Conservation (phyloP, 2,329 filamentous ascomycete genomes). For the Claviceps maximensis region DNA sequence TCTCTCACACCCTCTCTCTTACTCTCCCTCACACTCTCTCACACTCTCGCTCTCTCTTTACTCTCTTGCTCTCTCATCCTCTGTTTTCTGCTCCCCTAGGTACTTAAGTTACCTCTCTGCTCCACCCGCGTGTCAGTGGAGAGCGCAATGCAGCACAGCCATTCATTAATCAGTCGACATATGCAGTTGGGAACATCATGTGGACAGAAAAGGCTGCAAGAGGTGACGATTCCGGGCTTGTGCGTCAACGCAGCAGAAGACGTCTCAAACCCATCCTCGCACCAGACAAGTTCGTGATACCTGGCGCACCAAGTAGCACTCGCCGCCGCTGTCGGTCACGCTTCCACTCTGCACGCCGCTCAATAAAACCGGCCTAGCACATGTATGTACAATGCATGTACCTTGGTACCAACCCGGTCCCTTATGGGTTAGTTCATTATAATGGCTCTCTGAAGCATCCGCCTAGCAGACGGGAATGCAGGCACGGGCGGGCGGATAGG, state of each 20-base stretch:
- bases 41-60: too few relatives aligned
- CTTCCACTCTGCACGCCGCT: background rate
- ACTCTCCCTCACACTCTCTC: too few relatives aligned
- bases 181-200: background rate
- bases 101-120: too few relatives aligned
- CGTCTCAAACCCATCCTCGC: background rate
- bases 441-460: background rate
- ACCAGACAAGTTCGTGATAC: background rate
- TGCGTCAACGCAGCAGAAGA: background rate
- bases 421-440: too few relatives aligned
- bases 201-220: background rate
- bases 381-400: background rate
- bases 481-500: constrained; percentile 23
- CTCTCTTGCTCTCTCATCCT: too few relatives aligned
- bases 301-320: background rate
- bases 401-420: too few relatives aligned
- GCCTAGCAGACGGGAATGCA: constrained; percentile 20
- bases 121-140: too few relatives aligned
- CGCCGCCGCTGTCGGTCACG: background rate
- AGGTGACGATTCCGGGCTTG: background rate
- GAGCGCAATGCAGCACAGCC: background rate
- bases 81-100: too few relatives aligned
- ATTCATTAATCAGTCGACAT: background rate
- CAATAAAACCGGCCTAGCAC: background rate
- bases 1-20: too few relatives aligned